These are phyloP conservation scores for Aspergillus sp. DNA, from an alignment of 2,329 filamentous ascomycete genomes.

Conservation along the genomic window DNA sequence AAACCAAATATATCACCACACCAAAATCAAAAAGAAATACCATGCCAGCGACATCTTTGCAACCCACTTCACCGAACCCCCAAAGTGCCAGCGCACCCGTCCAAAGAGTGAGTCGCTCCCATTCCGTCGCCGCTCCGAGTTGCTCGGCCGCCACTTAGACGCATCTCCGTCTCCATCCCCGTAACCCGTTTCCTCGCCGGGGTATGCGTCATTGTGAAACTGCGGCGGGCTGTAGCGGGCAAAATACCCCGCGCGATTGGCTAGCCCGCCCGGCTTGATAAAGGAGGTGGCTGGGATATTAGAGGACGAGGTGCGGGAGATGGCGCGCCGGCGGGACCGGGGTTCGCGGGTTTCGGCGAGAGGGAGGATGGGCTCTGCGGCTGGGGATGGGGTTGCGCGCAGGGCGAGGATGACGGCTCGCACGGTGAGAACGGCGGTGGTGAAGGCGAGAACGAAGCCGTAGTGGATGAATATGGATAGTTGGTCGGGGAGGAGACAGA, in stretches of 20 bases:
- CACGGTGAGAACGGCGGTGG: constrained; percentile 48
- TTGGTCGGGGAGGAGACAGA: constrained; percentile 89
- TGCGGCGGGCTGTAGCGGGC: constrained; percentile 21
- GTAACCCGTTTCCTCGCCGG: constrained; percentile 6
- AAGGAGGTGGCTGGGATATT: constrained; percentile 35
- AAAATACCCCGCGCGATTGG: constrained; percentile 27
- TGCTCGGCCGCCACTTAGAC: constrained; percentile 30
- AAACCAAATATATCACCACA: constrained; percentile 47
- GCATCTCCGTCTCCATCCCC: constrained; percentile 5
- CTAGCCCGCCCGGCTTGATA: constrained; percentile 27
- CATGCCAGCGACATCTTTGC: constrained; percentile 62
- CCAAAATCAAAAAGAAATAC: constrained; percentile 67
- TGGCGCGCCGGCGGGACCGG: constrained; percentile 22
- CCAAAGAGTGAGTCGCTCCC: constrained; percentile 24
- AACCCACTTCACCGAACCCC: constrained; percentile 62
- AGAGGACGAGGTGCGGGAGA: constrained; percentile 25
- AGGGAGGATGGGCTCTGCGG: constrained; percentile 27
- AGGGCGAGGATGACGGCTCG: constrained; percentile 42
- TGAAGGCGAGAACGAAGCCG: constrained; percentile 59
- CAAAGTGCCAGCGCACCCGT: constrained; percentile 60
- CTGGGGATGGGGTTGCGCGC: constrained; percentile 16
- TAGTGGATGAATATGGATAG: constrained; percentile 82
- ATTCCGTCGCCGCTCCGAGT: constrained; percentile 19
- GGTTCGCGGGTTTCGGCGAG: constrained; percentile 29
- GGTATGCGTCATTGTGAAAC: constrained; percentile 23